phyloP scores from a whole-genome alignment of 352 stramenopile genomes.

The Pythium inflatum region DNA sequence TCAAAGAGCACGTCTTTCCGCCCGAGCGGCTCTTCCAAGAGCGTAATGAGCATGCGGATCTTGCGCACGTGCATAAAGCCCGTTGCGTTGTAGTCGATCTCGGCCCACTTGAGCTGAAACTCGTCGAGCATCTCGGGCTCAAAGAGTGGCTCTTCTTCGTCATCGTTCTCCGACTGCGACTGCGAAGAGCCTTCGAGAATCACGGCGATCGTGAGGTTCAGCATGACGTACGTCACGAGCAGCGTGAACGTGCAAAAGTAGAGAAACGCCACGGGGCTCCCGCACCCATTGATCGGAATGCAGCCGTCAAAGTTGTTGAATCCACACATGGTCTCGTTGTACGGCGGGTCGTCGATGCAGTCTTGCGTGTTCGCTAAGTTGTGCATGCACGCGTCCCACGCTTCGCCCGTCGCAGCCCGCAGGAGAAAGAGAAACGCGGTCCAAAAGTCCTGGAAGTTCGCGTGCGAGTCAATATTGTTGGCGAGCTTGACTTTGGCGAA shows the following conservation, averaged over 20 bases:
- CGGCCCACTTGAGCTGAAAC: constrained; percentile 88
- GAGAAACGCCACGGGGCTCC: constrained; percentile 56
- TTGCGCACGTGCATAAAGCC: constrained; percentile 82
- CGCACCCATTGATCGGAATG: constrained; percentile 78
- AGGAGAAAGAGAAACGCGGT: constrained; percentile 91
- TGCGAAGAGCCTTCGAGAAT: constrained; percentile 92
- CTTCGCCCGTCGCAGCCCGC: constrained; percentile 91
- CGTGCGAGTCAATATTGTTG: constrained; percentile 79
- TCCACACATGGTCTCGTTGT: constrained; percentile 70
- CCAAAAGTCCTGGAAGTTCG: constrained; percentile 93
- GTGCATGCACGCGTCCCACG: constrained; percentile 95
- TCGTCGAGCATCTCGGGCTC: constrained; percentile 86
- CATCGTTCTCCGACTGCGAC: constrained; percentile 43
- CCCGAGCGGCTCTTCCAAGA: constrained; percentile 80
- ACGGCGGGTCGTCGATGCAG: constrained; percentile 70
- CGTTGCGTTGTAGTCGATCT: constrained; percentile 88
- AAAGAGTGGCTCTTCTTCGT: constrained; percentile 89
- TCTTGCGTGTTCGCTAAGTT: constrained; percentile 54
- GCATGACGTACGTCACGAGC: constrained; percentile 93
- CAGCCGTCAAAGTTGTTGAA: constrained; percentile 75
- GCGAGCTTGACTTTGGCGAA: constrained; percentile 87
- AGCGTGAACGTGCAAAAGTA: constrained; percentile 91
- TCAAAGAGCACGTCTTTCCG: constrained; percentile 46
- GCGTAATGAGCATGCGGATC: constrained; percentile 74
- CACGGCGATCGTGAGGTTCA: constrained; percentile 95